Evolutionary conservation across 2,329 filamentous ascomycete genomes (phyloP), one percentile per base, ranked within the genome.

Genomic region (Sporothrix brasiliensis): DNA sequence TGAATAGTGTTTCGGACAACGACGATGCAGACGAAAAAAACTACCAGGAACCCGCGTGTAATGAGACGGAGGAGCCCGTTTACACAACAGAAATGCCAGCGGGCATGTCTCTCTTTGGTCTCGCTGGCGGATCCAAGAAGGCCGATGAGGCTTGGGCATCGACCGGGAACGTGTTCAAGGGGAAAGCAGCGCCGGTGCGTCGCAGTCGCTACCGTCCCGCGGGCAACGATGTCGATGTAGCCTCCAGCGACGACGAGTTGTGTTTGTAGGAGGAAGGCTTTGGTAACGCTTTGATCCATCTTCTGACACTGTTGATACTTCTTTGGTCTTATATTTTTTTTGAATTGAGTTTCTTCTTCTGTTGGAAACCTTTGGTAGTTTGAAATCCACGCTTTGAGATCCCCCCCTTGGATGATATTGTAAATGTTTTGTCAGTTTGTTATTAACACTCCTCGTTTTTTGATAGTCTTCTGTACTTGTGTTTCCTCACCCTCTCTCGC

Each of bases 231-330:
- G 16, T 4, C 9, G 52, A 69, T 21, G 60, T 52, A 61, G 21
- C 30, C 30, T 56, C 34, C 27, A 73, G 72, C 61, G 74, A 74
- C 41, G 74, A 75, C 67, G 74, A 75, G 67, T 68, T 75, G 44
- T 71, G 73, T 56, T 58, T 73, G 49, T 75, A 61, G 73, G 30
- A n/a, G 14, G 21, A 5, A 3, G 7, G 11, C 30, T 69, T 69
- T 49, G 21, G 10, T 65, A 13, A 49, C 19, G 21, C 13, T 69
- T 66, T 66, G 52, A 52, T 60, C 41, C 56, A 60, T 60, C n/a
- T 60, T 10, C 24, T 60, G 56, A 30, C 44, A 13, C 24, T 61
- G 9, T 61, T 54, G 34, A 58, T 49, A 54, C 34, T n/a, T 13
- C 27, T 16, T 68, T 30, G 52, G 30, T 56, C 66, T 58, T 56